These are phyloP conservation scores for Aspergillus glaucus DNA, from an alignment of 2,329 filamentous ascomycete genomes.

Conservation along the genomic window DNA sequence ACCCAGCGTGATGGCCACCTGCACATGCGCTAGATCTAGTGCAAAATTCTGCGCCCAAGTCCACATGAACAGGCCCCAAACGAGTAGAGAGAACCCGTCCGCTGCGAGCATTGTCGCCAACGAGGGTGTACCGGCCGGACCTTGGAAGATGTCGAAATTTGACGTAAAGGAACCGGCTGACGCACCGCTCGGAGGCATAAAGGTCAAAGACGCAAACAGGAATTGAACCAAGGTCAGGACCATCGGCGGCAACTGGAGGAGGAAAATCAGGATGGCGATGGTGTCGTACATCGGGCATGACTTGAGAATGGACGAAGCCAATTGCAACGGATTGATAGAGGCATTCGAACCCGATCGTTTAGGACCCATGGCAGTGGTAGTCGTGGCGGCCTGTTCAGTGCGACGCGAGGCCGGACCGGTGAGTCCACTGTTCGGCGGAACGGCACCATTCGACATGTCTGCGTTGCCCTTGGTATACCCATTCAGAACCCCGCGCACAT, in stretches of 20 bases:
- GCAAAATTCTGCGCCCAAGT: slow-evolving; percentile 80
- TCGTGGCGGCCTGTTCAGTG: slow-evolving; percentile 20
- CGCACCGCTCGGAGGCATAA: slow-evolving; percentile 75
- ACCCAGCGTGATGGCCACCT: slow-evolving; percentile 84
- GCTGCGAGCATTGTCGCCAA: slow-evolving; percentile 77
- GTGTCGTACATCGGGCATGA: slow-evolving; percentile 91
- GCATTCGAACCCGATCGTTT: slow-evolving; percentile 31
- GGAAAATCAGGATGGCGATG: slow-evolving; percentile 90
- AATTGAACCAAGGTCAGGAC: slow-evolving; percentile 84
- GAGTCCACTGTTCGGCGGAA: slow-evolving; percentile 24
- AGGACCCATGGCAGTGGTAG: slow-evolving; percentile 7
- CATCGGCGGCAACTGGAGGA: slow-evolving; percentile 85
- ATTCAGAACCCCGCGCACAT: slow-evolving; percentile 29
- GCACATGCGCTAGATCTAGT: slow-evolving; percentile 83
- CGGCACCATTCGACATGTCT: slow-evolving; percentile 28
- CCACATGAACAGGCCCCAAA: slow-evolving; percentile 80
- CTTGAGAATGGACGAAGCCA: slow-evolving; percentile 78
- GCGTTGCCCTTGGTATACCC: slow-evolving; percentile 29
- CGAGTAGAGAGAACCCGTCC: slow-evolving; percentile 72
- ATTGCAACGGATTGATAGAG: slow-evolving; percentile 65
- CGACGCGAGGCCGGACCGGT: slow-evolving; percentile 24
- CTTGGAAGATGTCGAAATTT: slow-evolving; percentile 86
- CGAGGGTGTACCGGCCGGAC: slow-evolving; percentile 77
- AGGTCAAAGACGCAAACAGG: slow-evolving; percentile 86
- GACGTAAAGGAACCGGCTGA: slow-evolving; percentile 69